Percentiles rank a stretch among this genome's conserved stretches.
phyloP scores from a whole-genome alignment of 2,329 filamentous ascomycete genomes.

The Ceratocystis cacaofunesta region DNA sequence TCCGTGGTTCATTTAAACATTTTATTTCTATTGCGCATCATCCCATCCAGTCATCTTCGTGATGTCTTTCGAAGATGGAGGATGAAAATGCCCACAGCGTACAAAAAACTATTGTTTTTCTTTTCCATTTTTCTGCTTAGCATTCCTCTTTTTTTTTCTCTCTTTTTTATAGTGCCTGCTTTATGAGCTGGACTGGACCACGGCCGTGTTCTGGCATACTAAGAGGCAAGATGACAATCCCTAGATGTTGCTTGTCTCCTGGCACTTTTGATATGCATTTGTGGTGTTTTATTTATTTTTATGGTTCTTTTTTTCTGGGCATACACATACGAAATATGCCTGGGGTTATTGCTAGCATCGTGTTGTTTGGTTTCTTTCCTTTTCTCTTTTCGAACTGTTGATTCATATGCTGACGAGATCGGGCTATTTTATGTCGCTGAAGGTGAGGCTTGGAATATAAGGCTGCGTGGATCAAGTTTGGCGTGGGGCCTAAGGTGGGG shows the following conservation, averaged over 20 bases:
- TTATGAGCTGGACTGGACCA: too few relatives aligned
- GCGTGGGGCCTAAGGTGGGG: too few relatives aligned
- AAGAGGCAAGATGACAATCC: too few relatives aligned
- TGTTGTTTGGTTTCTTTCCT: background rate
- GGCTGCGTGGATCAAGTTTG: too few relatives aligned
- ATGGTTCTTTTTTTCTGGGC: background rate
- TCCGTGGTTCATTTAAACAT: background rate
- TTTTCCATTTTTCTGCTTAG: background rate
- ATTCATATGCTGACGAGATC: too few relatives aligned
- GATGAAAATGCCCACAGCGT: background rate
- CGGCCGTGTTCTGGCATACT: too few relatives aligned
- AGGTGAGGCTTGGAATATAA: background rate
- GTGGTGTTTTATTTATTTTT: background rate
- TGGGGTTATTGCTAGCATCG: background rate
- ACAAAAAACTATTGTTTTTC: background rate
- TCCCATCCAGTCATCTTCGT: background rate
- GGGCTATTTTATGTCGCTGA: background rate
- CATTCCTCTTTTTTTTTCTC: background rate
- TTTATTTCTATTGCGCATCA: slow-evolving; percentile 1
- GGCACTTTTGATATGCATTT: background rate
- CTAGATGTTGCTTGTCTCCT: too few relatives aligned
- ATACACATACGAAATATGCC: background rate
- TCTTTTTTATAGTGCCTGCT: background rate
- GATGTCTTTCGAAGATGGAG: slow-evolving; percentile 4
- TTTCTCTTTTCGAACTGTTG: background rate